phyloP scores from a whole-genome alignment of 2,329 filamentous ascomycete genomes.

The Cercospora zeae-maydis region DNA sequence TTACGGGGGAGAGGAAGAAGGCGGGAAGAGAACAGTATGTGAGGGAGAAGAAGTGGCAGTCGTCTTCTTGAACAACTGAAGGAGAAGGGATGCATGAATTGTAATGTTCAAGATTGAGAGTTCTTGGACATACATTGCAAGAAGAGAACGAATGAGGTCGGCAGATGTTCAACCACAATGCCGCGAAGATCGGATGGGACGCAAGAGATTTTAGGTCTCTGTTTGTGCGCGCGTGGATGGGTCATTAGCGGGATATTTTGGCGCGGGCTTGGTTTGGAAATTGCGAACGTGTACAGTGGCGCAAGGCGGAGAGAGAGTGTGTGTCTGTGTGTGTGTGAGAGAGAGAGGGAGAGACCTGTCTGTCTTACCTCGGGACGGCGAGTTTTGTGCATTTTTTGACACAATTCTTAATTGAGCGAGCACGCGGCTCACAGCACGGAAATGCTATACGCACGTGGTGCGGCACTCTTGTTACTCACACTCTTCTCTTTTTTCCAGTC shows the following conservation, averaged over 20 bases:
- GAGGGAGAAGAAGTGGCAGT: conserved; percentile 71
- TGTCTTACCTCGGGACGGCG: too few relatives aligned
- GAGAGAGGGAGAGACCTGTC: too few relatives aligned
- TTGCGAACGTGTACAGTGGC: neutral
- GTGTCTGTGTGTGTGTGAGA: too few relatives aligned
- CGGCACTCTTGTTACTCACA: neutral
- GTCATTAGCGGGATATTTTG: neutral
- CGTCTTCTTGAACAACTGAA: neutral
- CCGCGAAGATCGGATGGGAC: neutral
- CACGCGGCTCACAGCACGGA: neutral
- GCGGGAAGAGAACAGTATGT: conserved; percentile 61
- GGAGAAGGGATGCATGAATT: too few relatives aligned
- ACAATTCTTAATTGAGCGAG: too few relatives aligned
- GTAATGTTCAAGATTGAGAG: neutral
- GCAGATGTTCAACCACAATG: conserved; percentile 20
- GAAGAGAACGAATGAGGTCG: too few relatives aligned
- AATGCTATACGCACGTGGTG: neutral
- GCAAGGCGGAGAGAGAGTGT: too few relatives aligned
- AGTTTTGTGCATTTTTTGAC: too few relatives aligned
- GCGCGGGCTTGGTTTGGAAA: neutral
- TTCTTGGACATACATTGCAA: neutral
- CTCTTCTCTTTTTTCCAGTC: neutral
- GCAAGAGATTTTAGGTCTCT: neutral
- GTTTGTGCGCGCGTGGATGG: neutral
- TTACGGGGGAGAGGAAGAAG: conserved; percentile 56